These are phyloP conservation scores for Apostasia ramifera DNA, from an alignment of 106 monocot genomes.

Conservation along the genomic window DNA sequence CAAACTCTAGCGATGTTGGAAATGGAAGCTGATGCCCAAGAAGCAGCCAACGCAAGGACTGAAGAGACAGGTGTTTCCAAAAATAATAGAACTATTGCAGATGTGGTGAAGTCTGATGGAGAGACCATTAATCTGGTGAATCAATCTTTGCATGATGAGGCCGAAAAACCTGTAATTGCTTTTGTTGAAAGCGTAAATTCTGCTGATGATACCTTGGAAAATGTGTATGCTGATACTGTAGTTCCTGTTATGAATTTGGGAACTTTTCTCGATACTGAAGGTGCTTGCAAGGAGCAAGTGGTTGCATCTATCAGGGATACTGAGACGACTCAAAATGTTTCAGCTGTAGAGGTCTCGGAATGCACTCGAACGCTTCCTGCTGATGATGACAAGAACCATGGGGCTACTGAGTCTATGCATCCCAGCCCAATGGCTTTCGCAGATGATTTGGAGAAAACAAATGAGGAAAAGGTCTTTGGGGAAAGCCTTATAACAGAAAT, in stretches of 20 bases:
- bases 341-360: constrained; percentile 4
- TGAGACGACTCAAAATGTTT: constrained; percentile 5
- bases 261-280: background rate
- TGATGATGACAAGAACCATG: constrained; percentile 12
- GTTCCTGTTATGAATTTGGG: background rate
- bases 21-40: constrained; percentile 3
- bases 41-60: background rate
- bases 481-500: constrained; percentile 7
- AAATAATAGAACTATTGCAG: background rate
- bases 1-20: background rate
- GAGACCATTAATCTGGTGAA: constrained; percentile 5
- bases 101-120: constrained; percentile 3
- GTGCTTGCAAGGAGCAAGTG: background rate
- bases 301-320: constrained; percentile 4
- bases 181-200: background rate
- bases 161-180: background rate
- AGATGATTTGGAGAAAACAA: background rate
- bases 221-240: constrained; percentile 3
- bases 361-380: constrained; percentile 14
- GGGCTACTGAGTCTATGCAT: constrained; percentile 3
- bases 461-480: background rate
- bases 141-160: constrained; percentile 6
- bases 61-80: background rate
- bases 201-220: constrained; percentile 3
- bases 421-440: no score